phyloP scores from a whole-genome alignment of 306 rosid genomes.

The Cicer pinnatifidum region DNA sequence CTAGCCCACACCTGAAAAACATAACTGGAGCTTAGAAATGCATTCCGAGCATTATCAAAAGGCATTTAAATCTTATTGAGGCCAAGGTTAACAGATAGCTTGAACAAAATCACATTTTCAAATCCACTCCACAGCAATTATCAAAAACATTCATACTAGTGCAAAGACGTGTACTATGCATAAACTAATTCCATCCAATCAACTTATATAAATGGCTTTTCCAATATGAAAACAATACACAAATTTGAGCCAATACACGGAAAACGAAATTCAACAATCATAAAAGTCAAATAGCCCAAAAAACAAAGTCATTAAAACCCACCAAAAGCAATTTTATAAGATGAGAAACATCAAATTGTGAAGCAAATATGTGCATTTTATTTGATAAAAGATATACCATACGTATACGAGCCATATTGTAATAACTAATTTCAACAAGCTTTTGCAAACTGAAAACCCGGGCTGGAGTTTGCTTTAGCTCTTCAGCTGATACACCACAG shows the following conservation, averaged over 20 bases:
- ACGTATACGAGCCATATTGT: conserved; percentile 98
- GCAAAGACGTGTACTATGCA: conserved; percentile 32
- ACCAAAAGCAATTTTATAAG: conserved; percentile 35
- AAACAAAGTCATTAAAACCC: conserved; percentile 22
- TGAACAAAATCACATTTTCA: conserved; percentile 34
- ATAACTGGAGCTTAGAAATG: conserved; percentile 44
- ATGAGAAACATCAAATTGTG: conserved; percentile 26
- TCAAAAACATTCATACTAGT: background rate
- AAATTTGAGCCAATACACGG: conserved; percentile 23
- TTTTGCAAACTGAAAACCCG: conserved; percentile 99
- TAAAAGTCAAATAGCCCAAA: conserved; percentile 18
- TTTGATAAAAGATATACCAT: conserved; percentile 63
- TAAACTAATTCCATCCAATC: conserved; percentile 14
- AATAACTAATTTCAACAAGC: conserved; percentile 98
- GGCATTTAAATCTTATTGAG: conserved; percentile 5
- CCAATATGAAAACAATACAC: conserved; percentile 15
- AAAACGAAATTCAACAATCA: conserved; percentile 25
- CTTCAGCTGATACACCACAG: conserved; percentile 98
- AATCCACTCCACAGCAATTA: conserved; percentile 10
- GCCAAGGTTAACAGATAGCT: conserved; percentile 5
- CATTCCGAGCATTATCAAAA: conserved; percentile 39
- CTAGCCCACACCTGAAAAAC: conserved; percentile 96
- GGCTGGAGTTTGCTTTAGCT: conserved; percentile 90
- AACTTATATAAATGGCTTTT: conserved; percentile 2
- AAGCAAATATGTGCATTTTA: conserved; percentile 40